Base-by-base conservation (phyloP, 257 asterid species). In the Capsicum baccatum region DNA sequence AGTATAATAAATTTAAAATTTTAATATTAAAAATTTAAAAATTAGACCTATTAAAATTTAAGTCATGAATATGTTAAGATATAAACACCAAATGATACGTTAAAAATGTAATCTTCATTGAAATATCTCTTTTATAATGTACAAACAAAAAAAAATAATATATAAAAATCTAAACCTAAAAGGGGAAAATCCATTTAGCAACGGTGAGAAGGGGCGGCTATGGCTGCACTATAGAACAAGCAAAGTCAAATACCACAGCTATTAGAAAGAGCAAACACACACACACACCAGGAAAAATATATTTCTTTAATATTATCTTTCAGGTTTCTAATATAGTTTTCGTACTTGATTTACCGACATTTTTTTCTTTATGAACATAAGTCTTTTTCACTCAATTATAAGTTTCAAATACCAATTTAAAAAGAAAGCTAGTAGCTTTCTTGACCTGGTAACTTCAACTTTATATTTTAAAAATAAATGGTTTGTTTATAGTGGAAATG, bases 371-470 rank as follows among this genome's bases (percentile, higher is more conserved):
- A 54, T 78, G 63, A 33, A 54, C 6, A 50, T 4, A 26, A 1
- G 50, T 54, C 50, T 5, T 78, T 78, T 78, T 78, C 82, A 8
- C 8, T 78, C 50, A 14, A 78, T 78, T 54, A 78, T 54, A 14
- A 78, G 64, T 54, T 78, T 26, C 10, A 78, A 76, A 13, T 69
- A 78, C 0, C 15, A 78, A 52, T 54, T 37, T 15, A 8, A 13
- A 0, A 1, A 8, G 3, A 39, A 4, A 14, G 7, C 10, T 4
- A 26, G 48, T 26, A 2, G 26, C 14, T 52, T 26, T 37, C 63
- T 76, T 54, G 64, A 52, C 47, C 64, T 13, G 54, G 63, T 48
- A 69, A 26, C 63, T 54, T 26, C 26, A 78, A 26, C 1, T n/a
- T 48, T 54, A 1, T 5, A 19, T 44, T 48, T 48, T 3, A 12